Base-by-base conservation (phyloP, 345 rosid species). In the Hibiscus tridactylites region DNA sequence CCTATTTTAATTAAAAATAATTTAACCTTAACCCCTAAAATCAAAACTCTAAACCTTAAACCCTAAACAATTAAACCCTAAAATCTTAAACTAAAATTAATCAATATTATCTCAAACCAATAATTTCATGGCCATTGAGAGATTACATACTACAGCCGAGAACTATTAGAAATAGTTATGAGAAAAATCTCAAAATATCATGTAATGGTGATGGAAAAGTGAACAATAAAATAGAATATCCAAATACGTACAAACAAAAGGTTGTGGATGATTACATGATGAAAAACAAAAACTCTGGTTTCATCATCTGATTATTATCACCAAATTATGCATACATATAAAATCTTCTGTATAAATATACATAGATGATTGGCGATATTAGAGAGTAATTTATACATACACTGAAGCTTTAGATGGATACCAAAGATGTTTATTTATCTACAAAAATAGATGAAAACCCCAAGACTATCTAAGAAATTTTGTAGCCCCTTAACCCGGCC, bases 401-500 rank as follows among this genome's bases (percentile, higher is more conserved):
- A 58, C 9, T 39, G 5, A 31, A 29, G n/a, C 65, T 29, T 29
- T 37, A 26, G 17, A 61, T 13, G 21, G 10, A 47, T 47, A 15
- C 35, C 2, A 50, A 5, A 31, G 4, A 21, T 21, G 21, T 21
- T 21, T 21, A 21, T 21, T 6, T 61, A 61, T 61, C 44, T 61
- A 61, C 65, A 61, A 19, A 13, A 5, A 31, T 42, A 31, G 10
- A 29, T 15, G 65, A 10, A 61, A 21, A 21, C 21, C 21, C 65
- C 11, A 31, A 61, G 21, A 33, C 24, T 60, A 60, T 12, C 2
- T 79, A 79, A 53, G 80, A 77, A 63, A 84, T 76, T 24, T 84
- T 52, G 13, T 21, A 21, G 0, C 21, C 21, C 21, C 21, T 21
- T 21, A 21, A 21, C 21, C 0, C 21, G 21, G 21, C 21, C 21